phyloP scores from a whole-genome alignment of 495 filamentous ascomycete species.

The Penicillium desertorum region DNA sequence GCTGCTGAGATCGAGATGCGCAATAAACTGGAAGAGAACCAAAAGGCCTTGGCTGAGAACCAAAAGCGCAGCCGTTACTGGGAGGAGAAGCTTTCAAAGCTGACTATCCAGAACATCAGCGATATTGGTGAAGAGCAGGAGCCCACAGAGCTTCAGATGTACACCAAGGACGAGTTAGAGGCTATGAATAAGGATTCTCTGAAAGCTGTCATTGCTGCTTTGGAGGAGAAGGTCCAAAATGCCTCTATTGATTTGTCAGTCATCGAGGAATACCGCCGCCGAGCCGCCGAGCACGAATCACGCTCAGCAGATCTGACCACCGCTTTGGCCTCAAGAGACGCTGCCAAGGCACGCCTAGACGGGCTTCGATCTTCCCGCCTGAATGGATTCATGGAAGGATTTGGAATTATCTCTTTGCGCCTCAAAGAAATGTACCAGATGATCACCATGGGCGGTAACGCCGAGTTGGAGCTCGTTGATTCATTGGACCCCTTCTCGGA shows the following conservation, averaged over 20 bases:
- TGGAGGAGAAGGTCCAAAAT: constrained; percentile 92
- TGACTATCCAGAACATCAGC: constrained; percentile 70
- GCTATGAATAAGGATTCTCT: constrained; percentile 87
- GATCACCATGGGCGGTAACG: constrained; percentile 99
- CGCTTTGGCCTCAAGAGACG: constrained; percentile 74
- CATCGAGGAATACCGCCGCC: constrained; percentile 87
- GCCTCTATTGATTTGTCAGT: constrained; percentile 87
- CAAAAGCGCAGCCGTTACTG: constrained; percentile 82
- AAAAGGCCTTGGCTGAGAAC: constrained; percentile 83
- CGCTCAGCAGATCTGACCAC: constrained; percentile 76
- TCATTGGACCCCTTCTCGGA: constrained; percentile 94
- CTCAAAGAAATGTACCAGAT: constrained; percentile 99
- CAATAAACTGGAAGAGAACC: constrained; percentile 91
- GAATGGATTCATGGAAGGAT: constrained; percentile 98
- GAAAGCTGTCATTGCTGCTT: constrained; percentile 80
- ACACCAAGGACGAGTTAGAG: constrained; percentile 86
- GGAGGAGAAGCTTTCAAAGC: constrained; percentile 83
- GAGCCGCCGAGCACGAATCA: constrained; percentile 80
- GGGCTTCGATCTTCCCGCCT: constrained; percentile 84
- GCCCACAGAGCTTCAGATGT: constrained; percentile 66
- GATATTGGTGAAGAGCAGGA: constrained; percentile 61
- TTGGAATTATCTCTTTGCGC: constrained; percentile 88
- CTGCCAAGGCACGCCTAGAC: constrained; percentile 85
- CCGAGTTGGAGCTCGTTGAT: constrained; percentile 94
- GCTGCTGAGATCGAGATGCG: constrained; percentile 97